Evolutionary conservation across 2,329 filamentous ascomycete genomes (phyloP).

Genomic region (Atkinsonella hypoxylon): DNA sequence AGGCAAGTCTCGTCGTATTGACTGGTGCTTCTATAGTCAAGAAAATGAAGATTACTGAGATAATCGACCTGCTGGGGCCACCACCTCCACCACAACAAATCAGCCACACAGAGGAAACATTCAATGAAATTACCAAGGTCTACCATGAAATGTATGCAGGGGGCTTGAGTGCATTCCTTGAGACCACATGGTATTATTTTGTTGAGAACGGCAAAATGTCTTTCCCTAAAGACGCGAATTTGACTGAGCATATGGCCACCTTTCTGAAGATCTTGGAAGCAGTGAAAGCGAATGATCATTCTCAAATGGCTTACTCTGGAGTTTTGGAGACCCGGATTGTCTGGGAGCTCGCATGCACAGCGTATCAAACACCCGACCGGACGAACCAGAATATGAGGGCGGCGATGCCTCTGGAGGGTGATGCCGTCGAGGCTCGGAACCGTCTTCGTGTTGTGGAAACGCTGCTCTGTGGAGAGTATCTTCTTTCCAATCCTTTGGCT

Average conservation of each 20-base stretch:
- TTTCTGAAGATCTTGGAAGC: constrained; percentile 46
- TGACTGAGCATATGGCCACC: constrained; percentile 55
- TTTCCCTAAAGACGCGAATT: constrained; percentile 38
- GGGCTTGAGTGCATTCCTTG: constrained; percentile 64
- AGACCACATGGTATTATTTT: constrained; percentile 69
- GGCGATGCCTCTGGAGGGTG: constrained; percentile 39
- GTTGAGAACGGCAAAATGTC: constrained; percentile 31
- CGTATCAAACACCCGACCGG: constrained; percentile 26
- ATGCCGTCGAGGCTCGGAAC: constrained; percentile 51
- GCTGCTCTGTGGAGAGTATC: constrained; percentile 59
- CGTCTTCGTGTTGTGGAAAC: constrained; percentile 67
- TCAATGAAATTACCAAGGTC: constrained; percentile 58
- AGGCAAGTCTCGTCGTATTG: neutral
- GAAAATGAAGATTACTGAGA: constrained; percentile 61
- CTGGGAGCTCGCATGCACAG: constrained; percentile 46
- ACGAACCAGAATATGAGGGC: constrained; percentile 21
- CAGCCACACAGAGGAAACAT: constrained; percentile 35
- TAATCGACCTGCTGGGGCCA: constrained; percentile 51
- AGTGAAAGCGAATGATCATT: constrained; percentile 35
- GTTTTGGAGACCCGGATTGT: constrained; percentile 46
- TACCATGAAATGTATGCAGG: constrained; percentile 67
- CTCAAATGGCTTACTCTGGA: constrained; percentile 40
- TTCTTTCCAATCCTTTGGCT: constrained; percentile 45
- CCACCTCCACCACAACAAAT: constrained; percentile 43
- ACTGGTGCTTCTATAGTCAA: constrained; percentile 16